phyloP scores from a whole-genome alignment of 2,329 filamentous ascomycete species.

The Fusarium nodosum region DNA sequence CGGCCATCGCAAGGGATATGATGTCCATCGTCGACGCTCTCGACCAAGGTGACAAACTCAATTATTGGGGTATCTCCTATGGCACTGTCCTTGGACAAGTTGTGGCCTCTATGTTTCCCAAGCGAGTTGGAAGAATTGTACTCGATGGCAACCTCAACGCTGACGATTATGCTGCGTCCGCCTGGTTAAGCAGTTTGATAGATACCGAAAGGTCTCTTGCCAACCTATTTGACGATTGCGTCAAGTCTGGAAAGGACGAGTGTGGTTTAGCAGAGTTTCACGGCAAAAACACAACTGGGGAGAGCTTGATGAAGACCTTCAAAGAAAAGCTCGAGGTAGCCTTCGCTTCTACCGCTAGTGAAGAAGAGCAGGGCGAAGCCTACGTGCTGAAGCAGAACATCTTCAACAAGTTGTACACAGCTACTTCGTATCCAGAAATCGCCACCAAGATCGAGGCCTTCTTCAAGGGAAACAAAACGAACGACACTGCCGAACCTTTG shows the following conservation, averaged over 20 bases:
- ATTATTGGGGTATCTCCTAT: conserved; percentile 53
- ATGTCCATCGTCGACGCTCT: conserved; percentile 53
- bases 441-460: background rate
- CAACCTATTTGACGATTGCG: conserved; percentile 12
- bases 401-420: background rate
- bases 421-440: background rate
- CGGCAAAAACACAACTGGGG: background rate
- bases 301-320: background rate
- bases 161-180: conserved; percentile 15
- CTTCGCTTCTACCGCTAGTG: fast-evolving
- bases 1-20: conserved; percentile 55
- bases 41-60: conserved; percentile 51
- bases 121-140: conserved; percentile 36
- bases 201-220: background rate
- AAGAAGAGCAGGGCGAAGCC: background rate
- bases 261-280: background rate
- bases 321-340: background rate
- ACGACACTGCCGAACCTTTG: background rate
- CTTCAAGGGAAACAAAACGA: background rate
- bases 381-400: background rate
- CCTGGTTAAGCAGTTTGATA: fast-evolving
- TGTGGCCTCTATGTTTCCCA: conserved; percentile 43
- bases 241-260: background rate
- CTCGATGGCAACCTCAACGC: conserved; percentile 35
- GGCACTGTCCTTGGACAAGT: conserved; percentile 41